Evolutionary conservation across 768 basidiomycete species (phyloP), one percentile per base, ranked within the genome.

Genomic region (Asterophora parasitica): DNA sequence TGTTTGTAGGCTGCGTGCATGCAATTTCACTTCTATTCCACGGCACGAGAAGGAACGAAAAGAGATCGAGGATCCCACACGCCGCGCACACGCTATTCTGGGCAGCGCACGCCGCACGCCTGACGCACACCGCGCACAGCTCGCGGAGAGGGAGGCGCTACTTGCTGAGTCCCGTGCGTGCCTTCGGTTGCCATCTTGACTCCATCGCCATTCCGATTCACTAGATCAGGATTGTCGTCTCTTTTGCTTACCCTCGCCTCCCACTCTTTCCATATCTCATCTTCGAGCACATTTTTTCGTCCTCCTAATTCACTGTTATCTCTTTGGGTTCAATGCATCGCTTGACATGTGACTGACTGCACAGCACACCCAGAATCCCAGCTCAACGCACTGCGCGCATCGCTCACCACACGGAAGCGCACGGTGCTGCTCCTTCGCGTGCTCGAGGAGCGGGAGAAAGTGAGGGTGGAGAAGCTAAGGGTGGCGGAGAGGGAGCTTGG

Each of bases 381-480:
- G 20, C 8, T 53, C 13, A 9, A 33, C 26, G 27, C 38, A 9
- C 34, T 58, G 27, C 46, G 48, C 41, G 44, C 20, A 16, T 27
- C 42, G 4, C 15, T 60, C 20, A 33, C 45, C 28, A 30, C 40
- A 20, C 52, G 53, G 48, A 52, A 58, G 17, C 55, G 52, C 19
- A 31, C 54, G n/a, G 43, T 43, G 15, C 27, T 65, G 19, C 48
- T 66, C 19, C 33, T 66, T 36, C 42, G 44, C 11, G 52, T 57
- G 3, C 42, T 68, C 43, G 59, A 63, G 46, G 53, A 53, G 45
- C 56, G 56, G 26, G 65, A 66, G 46, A 32, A n/a, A 0, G 42
- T 58, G 17, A 58, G 65, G 44, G 38, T 65, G 46, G 46, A 49
- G 50, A 55, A 63, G 53, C 56, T 61, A 35, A 58, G 54, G 41